A percentile compares a stretch with the other conserved stretches of the same genome.
These are phyloP conservation scores for Cenchrus purpureus DNA, from an alignment of 176 grass and related monocot species.

Conservation along the genomic window DNA sequence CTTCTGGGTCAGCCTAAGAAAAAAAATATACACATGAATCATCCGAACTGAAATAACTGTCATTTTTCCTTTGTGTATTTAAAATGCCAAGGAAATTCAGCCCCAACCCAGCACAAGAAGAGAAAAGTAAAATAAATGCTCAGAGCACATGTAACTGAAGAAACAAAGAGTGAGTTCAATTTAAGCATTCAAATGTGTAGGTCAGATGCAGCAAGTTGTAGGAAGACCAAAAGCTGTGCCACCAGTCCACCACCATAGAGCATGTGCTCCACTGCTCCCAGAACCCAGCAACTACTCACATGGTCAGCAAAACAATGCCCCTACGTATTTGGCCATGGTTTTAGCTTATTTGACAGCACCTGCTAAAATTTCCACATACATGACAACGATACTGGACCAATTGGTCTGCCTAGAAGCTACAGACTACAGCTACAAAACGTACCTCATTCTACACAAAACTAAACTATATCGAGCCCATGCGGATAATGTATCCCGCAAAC, in stretches of 20 bases:
- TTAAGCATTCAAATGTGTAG: background rate
- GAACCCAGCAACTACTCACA: background rate
- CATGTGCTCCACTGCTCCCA: background rate
- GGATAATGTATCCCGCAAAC: background rate
- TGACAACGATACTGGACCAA: background rate
- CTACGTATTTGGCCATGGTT: background rate
- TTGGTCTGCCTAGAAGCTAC: constrained; percentile 8
- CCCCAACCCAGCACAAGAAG: background rate
- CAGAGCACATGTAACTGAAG: background rate
- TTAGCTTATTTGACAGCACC: background rate
- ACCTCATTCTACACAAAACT: background rate
- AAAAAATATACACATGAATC: background rate
- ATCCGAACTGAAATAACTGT: constrained; percentile 5
- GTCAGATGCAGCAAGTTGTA: background rate
- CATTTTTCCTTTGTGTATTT: background rate
- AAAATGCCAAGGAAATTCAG: background rate
- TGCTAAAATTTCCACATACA: background rate
- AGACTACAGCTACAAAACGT: background rate
- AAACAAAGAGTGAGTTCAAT: background rate
- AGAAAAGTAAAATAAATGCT: background rate
- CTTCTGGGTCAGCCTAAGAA: constrained; percentile 63
- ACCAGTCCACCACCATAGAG: background rate
- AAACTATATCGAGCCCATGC: background rate
- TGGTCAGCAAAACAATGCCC: background rate
- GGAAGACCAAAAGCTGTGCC: background rate